Evolutionary conservation across 441 rosid genomes (phyloP).

Genomic region (Adansonia rubrostipa): DNA sequence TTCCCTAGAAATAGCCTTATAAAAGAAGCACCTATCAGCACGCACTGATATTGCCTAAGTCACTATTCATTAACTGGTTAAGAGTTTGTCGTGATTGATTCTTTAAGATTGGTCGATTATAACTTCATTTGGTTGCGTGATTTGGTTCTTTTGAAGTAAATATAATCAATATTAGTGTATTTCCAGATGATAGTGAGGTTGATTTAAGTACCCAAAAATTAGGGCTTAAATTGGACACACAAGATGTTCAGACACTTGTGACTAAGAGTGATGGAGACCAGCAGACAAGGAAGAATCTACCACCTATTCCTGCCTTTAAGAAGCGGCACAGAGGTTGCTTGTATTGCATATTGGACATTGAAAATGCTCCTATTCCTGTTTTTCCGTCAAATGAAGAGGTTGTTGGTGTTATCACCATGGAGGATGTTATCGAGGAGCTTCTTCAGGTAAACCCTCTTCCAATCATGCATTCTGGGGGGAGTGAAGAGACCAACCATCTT

Average conservation of each 20-base stretch:
- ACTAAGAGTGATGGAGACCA: slow-evolving; percentile 49
- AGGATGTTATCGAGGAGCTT: slow-evolving; percentile 94
- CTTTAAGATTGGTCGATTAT: neutral
- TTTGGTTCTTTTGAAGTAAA: slow-evolving; percentile 21
- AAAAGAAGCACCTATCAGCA: neutral
- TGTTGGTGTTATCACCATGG: slow-evolving; percentile 91
- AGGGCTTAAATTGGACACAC: slow-evolving; percentile 43
- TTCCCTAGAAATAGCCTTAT: neutral
- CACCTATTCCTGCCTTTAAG: slow-evolving; percentile 64
- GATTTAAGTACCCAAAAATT: slow-evolving; percentile 30
- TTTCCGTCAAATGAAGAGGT: slow-evolving; percentile 69
- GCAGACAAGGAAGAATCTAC: slow-evolving; percentile 50
- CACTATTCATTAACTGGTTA: neutral
- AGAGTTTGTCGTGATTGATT: neutral
- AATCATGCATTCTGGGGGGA: neutral
- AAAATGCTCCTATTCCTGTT: slow-evolving; percentile 65
- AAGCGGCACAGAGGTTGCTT: slow-evolving; percentile 89
- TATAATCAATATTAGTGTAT: slow-evolving; percentile 21
- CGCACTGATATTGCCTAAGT: neutral
- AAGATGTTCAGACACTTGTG: slow-evolving; percentile 38
- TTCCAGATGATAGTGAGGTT: slow-evolving; percentile 38
- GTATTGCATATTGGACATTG: slow-evolving; percentile 80
- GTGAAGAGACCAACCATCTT: neutral
- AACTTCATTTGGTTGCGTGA: slow-evolving; percentile 16
- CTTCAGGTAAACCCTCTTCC: slow-evolving; percentile 56